phyloP scores from a whole-genome alignment of 169 alveolate genomes.

The Eimeria mitis region DNA sequence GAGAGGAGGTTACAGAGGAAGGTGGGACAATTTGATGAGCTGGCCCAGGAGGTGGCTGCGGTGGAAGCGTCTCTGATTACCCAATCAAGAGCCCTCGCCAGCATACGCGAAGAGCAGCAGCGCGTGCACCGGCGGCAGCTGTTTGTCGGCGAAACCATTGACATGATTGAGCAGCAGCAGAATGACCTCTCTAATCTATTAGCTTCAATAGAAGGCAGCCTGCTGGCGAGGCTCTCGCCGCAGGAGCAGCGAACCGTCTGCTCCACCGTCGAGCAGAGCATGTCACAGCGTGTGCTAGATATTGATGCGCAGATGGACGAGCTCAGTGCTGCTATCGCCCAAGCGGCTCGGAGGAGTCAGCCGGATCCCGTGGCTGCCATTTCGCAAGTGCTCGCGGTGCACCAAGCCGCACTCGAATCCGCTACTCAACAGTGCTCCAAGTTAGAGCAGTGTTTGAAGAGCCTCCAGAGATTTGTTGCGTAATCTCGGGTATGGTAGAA shows the following conservation, averaged over 20 bases:
- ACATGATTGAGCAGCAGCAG: slow-evolving; percentile 80
- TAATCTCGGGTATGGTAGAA: not conserved
- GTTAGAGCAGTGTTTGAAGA: slow-evolving; percentile 51
- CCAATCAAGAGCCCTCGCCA: slow-evolving; percentile 54
- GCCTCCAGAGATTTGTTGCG: slow-evolving; percentile 67
- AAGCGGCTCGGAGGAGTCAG: slow-evolving; percentile 63
- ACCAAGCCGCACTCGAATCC: slow-evolving; percentile 81
- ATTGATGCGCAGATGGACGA: slow-evolving; percentile 77
- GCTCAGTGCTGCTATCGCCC: slow-evolving; percentile 59
- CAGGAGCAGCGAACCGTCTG: slow-evolving; percentile 29
- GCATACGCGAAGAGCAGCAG: slow-evolving; percentile 74
- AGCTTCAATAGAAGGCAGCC: slow-evolving; percentile 68
- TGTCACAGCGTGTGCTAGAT: slow-evolving; percentile 65
- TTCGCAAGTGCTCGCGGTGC: slow-evolving; percentile 80
- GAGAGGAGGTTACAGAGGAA: slow-evolving; percentile 80
- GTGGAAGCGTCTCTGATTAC: slow-evolving; percentile 77
- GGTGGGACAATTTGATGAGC: slow-evolving; percentile 76
- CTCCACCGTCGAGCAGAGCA: slow-evolving; percentile 70
- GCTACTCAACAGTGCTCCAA: slow-evolving; percentile 66
- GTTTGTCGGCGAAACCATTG: slow-evolving; percentile 66
- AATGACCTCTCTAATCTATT: slow-evolving; percentile 54
- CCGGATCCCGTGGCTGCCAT: slow-evolving; percentile 74
- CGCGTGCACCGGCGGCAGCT: slow-evolving; percentile 77
- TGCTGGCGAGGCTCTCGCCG: slow-evolving; percentile 55
- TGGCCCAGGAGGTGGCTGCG: slow-evolving; percentile 76